These are phyloP conservation scores for Fusarium poae DNA, from an alignment of 2,329 filamentous ascomycete species.

Conservation along the genomic window DNA sequence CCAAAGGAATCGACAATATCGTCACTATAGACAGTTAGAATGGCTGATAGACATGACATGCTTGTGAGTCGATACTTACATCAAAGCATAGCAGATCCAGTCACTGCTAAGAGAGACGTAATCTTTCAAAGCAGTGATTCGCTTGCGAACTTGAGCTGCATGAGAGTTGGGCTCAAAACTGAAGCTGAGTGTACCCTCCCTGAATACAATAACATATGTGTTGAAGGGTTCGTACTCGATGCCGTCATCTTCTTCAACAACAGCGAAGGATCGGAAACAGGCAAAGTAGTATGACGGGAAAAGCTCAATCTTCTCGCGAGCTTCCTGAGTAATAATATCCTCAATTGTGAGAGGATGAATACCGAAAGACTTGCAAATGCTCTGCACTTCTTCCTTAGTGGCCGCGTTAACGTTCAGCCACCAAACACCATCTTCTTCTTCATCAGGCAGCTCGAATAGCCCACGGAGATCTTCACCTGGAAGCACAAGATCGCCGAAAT, in stretches of 20 bases:
- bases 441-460: slow-evolving; percentile 78
- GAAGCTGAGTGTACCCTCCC: slow-evolving; percentile 94
- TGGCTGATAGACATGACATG: slow-evolving; percentile 28
- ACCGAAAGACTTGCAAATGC: slow-evolving; percentile 92
- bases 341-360: slow-evolving; percentile 96
- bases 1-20: slow-evolving; percentile 98
- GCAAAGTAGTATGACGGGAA: slow-evolving; percentile 99
- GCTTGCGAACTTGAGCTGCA: slow-evolving; percentile 87
- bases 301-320: slow-evolving; percentile 97
- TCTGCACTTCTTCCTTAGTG: slow-evolving; percentile 86
- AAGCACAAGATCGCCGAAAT: slow-evolving; percentile 88
- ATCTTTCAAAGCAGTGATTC: slow-evolving; percentile 92
- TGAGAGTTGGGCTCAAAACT: slow-evolving; percentile 91
- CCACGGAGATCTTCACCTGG: slow-evolving; percentile 91
- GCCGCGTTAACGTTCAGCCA: slow-evolving; percentile 96
- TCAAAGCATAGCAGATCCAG: slow-evolving; percentile 99
- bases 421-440: slow-evolving; percentile 86
- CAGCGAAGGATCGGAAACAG: slow-evolving; percentile 92
- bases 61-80: slow-evolving; percentile 68
- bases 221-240: slow-evolving; percentile 95
- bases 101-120: slow-evolving; percentile 95
- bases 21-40: slow-evolving; percentile 67
- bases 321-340: slow-evolving; percentile 95
- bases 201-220: slow-evolving; percentile 96
- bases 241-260: slow-evolving; percentile 80